A percentile compares a stretch with the other conserved stretches of the same genome.
Evolutionary conservation across 352 stramenopile genomes (phyloP).

Genomic region (Pythium aquatile): DNA sequence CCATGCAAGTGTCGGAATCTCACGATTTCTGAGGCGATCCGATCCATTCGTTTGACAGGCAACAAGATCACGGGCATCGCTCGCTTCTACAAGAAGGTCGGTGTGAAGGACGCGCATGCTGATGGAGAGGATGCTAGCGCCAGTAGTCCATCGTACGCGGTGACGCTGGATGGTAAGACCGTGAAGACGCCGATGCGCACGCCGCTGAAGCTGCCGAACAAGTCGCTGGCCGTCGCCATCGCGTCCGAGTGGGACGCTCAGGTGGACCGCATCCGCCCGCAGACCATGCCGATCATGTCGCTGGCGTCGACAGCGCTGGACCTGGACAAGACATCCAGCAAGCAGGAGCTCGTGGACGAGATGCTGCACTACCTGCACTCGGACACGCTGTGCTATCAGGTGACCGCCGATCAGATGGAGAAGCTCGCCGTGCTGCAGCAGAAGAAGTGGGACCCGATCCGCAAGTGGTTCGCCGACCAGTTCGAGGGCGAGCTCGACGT

Average conservation of each 20-base stretch:
- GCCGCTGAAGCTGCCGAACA: conserved; percentile 58
- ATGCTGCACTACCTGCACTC: conserved; percentile 88
- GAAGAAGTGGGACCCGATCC: conserved; percentile 84
- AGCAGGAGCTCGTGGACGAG: conserved; percentile 60
- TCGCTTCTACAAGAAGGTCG: conserved; percentile 85
- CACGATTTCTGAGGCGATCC: background rate
- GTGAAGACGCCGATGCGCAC: conserved; percentile 75
- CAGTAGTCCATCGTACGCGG: conserved; percentile 36
- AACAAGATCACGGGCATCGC: conserved; percentile 76
- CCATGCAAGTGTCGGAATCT: background rate
- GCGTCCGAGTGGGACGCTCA: conserved; percentile 87
- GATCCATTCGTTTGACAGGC: conserved; percentile 29
- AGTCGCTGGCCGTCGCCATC: conserved; percentile 66
- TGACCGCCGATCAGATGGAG: conserved; percentile 77
- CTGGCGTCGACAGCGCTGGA: conserved; percentile 81
- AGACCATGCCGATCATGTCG: conserved; percentile 88
- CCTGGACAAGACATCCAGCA: conserved; percentile 53
- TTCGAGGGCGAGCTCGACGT: conserved; percentile 82
- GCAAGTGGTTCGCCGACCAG: conserved; percentile 77
- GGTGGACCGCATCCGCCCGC: conserved; percentile 62
- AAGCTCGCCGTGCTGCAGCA: conserved; percentile 78
- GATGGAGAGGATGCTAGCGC: conserved; percentile 11
- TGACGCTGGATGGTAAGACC: conserved; percentile 82
- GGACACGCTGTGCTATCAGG: conserved; percentile 88
- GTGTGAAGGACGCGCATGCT: conserved; percentile 51